A percentile compares a stretch with the other conserved stretches of the same genome.
These are phyloP conservation scores for Gentiana macrophylla DNA, from an alignment of 257 asterid species.

Conservation along the genomic window DNA sequence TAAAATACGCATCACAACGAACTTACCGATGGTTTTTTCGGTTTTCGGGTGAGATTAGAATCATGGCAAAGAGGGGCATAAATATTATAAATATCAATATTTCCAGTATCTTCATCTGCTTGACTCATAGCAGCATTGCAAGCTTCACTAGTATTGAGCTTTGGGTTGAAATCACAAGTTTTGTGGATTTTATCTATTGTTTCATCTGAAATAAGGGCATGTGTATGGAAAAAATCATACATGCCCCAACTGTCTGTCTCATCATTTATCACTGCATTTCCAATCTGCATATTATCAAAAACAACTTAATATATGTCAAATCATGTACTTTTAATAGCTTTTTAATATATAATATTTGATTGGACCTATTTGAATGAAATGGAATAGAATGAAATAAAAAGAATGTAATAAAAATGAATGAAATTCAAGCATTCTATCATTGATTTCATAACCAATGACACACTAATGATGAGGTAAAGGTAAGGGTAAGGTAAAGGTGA, in stretches of 20 bases:
- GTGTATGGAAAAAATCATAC: conserved; percentile 54
- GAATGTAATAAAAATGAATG: too few relatives aligned
- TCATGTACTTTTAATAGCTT: too few relatives aligned
- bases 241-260: conserved; percentile 58
- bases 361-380: too few relatives aligned
- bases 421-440: too few relatives aligned
- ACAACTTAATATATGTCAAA: too few relatives aligned
- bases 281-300: conserved; percentile 33
- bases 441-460: too few relatives aligned
- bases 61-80: conserved; percentile 57
- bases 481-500: too few relatives aligned
- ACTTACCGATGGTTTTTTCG: conserved; percentile 46
- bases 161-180: conserved; percentile 39
- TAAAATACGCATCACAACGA: too few relatives aligned
- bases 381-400: too few relatives aligned
- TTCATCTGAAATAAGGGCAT: conserved; percentile 59
- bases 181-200: conserved; percentile 14
- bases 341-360: too few relatives aligned
- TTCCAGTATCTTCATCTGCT: conserved; percentile 16
- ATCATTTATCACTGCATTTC: conserved; percentile 71
- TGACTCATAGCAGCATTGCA: conserved; percentile 17
- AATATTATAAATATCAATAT: conserved; percentile 49
- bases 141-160: conserved; percentile 20
- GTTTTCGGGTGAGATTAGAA: conserved; percentile 32
- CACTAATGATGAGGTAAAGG: too few relatives aligned